Conservation (phyloP, 2,329 filamentous ascomycete genomes). For the Xylogone sp. region DNA sequence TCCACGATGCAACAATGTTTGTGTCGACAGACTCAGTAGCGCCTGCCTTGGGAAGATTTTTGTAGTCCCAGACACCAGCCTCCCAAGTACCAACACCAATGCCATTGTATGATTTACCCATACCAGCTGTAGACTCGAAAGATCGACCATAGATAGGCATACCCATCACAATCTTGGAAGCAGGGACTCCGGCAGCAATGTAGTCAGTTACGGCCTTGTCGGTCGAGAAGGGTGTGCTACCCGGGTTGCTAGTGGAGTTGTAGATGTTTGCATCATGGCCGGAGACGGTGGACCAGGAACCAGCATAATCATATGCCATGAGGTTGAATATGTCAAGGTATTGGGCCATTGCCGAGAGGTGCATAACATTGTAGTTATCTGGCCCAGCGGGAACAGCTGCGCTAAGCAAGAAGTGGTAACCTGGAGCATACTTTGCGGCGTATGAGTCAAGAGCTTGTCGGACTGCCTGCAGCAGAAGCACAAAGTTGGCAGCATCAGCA, state of each 20-base stretch:
- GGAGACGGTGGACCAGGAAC: constrained; percentile 55
- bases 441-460: constrained; percentile 45
- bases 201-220: constrained; percentile 64
- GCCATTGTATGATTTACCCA: constrained; percentile 60
- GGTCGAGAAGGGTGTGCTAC: constrained; percentile 66
- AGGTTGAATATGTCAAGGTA: constrained; percentile 54
- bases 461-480: constrained; percentile 25
- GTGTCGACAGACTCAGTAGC: constrained; percentile 55
- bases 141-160: constrained; percentile 78
- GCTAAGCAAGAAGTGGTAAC: constrained; percentile 51
- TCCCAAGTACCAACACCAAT: constrained; percentile 70
- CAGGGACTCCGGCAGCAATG: constrained; percentile 54
- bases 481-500: constrained; percentile 24
- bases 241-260: constrained; percentile 46
- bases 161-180: constrained; percentile 68
- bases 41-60: constrained; percentile 62
- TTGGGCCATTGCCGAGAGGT: constrained; percentile 41
- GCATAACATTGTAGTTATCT: constrained; percentile 42
- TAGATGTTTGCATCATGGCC: constrained; percentile 74
- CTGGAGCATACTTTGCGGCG: constrained; percentile 36
- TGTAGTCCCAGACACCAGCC: constrained; percentile 76
- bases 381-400: constrained; percentile 44
- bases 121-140: constrained; percentile 63
- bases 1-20: constrained; percentile 61
- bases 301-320: constrained; percentile 72